Percentiles rank a stretch among this genome's conserved stretches.
These are phyloP conservation scores for Acmispon strigosus DNA, from an alignment of 306 rosid species.

Conservation along the genomic window DNA sequence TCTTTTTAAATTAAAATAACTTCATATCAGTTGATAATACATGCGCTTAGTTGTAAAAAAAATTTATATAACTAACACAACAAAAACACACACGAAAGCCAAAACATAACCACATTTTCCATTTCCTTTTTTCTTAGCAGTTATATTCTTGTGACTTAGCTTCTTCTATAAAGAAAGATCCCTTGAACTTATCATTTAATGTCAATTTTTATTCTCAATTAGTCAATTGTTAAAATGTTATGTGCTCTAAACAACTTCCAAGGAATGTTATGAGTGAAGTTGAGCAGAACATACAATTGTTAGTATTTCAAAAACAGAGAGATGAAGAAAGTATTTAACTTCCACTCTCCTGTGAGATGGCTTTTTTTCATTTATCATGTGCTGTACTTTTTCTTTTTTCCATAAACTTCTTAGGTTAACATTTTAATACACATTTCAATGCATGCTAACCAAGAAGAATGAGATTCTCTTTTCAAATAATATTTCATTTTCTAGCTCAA, in stretches of 20 bases:
- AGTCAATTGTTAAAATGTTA: neutral
- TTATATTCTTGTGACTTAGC: neutral
- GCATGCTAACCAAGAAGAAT: no score
- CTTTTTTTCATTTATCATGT: no score
- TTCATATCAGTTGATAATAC: no score
- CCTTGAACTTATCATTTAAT: neutral
- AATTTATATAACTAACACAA: neutral
- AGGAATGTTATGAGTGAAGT: neutral
- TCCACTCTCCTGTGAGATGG: no score
- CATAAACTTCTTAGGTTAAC: no score
- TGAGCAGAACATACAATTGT: neutral
- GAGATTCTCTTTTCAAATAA: no score
- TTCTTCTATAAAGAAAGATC: neutral
- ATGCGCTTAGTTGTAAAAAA: no score
- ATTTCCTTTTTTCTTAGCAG: neutral
- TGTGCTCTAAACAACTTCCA: neutral
- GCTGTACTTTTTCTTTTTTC: no score
- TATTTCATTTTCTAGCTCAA: no score
- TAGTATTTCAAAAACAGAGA: neutral
- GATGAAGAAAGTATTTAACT: neutral
- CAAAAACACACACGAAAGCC: neutral
- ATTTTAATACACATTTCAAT: no score
- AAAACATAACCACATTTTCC: neutral
- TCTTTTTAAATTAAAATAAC: no score
- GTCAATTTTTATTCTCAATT: neutral